Conservation (phyloP, 169 alveolate genomes). For the Plasmodium yoelii region DNA sequence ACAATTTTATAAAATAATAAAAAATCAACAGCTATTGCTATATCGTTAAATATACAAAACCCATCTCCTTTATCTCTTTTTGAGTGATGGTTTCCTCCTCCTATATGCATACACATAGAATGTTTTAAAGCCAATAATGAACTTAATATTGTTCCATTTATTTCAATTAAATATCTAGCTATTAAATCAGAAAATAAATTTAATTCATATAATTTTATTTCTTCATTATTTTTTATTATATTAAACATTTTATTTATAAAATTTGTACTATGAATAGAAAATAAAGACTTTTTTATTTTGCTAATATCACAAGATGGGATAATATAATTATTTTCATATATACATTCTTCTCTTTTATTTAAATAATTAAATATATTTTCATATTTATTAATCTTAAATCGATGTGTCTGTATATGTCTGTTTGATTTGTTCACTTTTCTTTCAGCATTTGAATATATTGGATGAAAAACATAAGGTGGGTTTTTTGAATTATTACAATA, state of each 20-base stretch:
- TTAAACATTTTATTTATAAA: constrained; percentile 30
- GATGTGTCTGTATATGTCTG: neutral
- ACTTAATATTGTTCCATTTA: constrained; percentile 36
- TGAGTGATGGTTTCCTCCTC: constrained; percentile 79
- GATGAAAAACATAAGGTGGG: constrained; percentile 69
- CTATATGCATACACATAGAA: constrained; percentile 54
- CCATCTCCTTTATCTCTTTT: constrained; percentile 58
- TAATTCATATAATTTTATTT: constrained; percentile 16
- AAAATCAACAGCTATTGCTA: constrained; percentile 65
- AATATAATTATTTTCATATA: constrained; percentile 28
- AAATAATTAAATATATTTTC: constrained; percentile 37
- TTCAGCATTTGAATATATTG: constrained; percentile 36
- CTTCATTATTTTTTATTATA: constrained; percentile 30
- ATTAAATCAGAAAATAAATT: constrained; percentile 25
- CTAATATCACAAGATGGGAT: constrained; percentile 30
- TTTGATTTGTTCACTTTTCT: constrained; percentile 1
- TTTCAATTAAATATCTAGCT: constrained; percentile 46
- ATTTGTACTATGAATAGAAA: constrained; percentile 1
- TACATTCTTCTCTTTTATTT: neutral
- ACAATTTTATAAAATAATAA: constrained; percentile 60
- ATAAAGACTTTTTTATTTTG: constrained; percentile 9
- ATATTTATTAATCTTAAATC: constrained; percentile 62
- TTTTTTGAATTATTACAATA: constrained; percentile 18
- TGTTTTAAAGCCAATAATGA: constrained; percentile 32
- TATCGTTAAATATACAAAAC: constrained; percentile 76